Evolutionary conservation across 2,329 filamentous ascomycete genomes (phyloP).

Genomic region (Penicillium thymicola): DNA sequence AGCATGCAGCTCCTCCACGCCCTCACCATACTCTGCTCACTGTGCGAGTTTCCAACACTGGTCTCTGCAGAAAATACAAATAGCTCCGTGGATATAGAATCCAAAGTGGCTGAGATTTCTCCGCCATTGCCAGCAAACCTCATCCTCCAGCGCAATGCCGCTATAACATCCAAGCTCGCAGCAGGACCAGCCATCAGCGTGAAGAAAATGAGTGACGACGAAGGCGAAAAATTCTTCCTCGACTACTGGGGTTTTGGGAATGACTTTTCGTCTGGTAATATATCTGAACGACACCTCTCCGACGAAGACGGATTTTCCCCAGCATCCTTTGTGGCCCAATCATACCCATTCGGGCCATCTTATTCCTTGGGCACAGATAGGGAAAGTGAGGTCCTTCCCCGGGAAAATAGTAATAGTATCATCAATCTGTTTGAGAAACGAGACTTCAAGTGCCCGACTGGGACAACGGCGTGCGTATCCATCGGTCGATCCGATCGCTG

Average conservation of each 20-base stretch:
- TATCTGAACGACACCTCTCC: conserved; percentile 7
- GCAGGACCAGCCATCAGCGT: conserved; percentile 30
- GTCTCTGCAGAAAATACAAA: not conserved
- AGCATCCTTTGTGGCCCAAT: conserved; percentile 10
- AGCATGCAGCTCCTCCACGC: not conserved
- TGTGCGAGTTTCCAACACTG: not conserved
- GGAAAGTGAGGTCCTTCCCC: too few relatives aligned
- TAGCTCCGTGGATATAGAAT: not conserved
- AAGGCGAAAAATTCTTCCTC: conserved; percentile 49
- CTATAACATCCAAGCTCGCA: conserved; percentile 31
- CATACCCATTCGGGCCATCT: conserved; percentile 11
- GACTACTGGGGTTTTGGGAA: conserved; percentile 44
- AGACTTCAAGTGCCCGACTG: conserved; percentile 57
- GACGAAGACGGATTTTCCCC: not conserved
- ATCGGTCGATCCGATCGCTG: conserved; percentile 59
- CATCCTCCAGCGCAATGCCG: conserved; percentile 25
- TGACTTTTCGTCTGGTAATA: conserved; percentile 1
- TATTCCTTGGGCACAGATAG: not conserved
- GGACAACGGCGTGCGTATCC: conserved; percentile 52
- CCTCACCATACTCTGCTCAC: not conserved
- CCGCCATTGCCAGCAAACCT: not conserved
- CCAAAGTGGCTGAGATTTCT: not conserved
- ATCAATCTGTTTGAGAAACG: conserved; percentile 23
- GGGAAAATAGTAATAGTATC: not conserved
- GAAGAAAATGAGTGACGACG: conserved; percentile 46